These are phyloP conservation scores for Macrophomina pseudophaseolina DNA, from an alignment of 2,329 filamentous ascomycete species.

Conservation along the genomic window DNA sequence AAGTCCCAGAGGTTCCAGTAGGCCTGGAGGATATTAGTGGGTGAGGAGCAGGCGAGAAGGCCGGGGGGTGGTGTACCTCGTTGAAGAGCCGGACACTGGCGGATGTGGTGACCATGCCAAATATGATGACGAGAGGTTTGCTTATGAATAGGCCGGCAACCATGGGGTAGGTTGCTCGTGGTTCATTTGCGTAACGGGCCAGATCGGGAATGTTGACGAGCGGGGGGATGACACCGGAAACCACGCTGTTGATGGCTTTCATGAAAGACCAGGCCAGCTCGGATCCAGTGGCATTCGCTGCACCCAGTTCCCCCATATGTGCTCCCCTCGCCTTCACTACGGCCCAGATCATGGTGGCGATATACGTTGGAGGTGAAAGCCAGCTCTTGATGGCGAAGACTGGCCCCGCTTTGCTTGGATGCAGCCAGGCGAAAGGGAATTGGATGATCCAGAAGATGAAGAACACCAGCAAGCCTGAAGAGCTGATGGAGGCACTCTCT, in stretches of 20 bases:
- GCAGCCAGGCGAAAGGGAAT: slow-evolving; percentile 41
- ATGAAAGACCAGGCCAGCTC: slow-evolving; percentile 11
- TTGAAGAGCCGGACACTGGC: slow-evolving; percentile 38
- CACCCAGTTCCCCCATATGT: not conserved
- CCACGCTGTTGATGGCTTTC: slow-evolving; percentile 16
- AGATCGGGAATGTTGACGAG: slow-evolving; percentile 46
- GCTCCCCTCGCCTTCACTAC: not conserved
- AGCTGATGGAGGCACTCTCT: slow-evolving; percentile 46
- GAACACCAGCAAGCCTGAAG: slow-evolving; percentile 42
- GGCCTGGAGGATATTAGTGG: not conserved
- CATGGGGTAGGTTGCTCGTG: slow-evolving; percentile 33
- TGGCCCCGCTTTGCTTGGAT: slow-evolving; percentile 5
- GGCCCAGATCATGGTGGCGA: slow-evolving; percentile 7
- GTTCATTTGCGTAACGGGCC: slow-evolving; percentile 39
- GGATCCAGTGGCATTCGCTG: not conserved
- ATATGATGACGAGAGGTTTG: slow-evolving; percentile 45
- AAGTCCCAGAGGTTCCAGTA: slow-evolving; percentile 50
- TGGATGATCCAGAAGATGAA: slow-evolving; percentile 39
- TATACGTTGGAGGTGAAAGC: slow-evolving; percentile 1
- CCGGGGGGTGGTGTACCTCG: slow-evolving; percentile 32
- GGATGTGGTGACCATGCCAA: slow-evolving; percentile 44
- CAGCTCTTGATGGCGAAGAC: slow-evolving; percentile 7
- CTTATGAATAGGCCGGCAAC: slow-evolving; percentile 41
- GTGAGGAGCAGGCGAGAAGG: not conserved
- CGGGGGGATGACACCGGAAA: slow-evolving; percentile 32